These are phyloP conservation scores for Pouteria campechiana DNA, from an alignment of 179 eudicot genomes.

Conservation along the genomic window DNA sequence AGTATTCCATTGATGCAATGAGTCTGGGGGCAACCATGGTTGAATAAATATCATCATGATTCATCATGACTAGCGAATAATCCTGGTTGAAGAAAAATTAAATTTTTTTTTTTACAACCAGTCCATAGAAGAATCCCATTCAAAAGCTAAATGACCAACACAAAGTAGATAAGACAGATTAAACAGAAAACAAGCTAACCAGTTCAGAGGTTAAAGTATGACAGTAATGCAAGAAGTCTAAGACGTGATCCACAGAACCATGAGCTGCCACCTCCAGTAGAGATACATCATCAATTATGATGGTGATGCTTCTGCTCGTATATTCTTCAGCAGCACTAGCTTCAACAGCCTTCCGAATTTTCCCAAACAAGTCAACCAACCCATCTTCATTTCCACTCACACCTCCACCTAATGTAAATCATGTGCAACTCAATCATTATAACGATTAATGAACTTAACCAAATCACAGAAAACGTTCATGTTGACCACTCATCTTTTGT, in stretches of 20 bases:
- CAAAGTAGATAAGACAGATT: background rate
- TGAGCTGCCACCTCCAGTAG: constrained; percentile 77
- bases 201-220: constrained; percentile 51
- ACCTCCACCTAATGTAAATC: constrained; percentile 24
- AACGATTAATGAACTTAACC: no score
- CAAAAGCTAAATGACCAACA: background rate
- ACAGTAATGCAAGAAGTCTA: constrained; percentile 78
- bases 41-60: constrained; percentile 66
- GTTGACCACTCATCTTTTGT: no score
- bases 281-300: constrained; percentile 75
- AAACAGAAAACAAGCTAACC: constrained; percentile 24
- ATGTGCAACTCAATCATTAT: no score
- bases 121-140: no score
- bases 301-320: constrained; percentile 26
- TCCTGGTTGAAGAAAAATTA: constrained; percentile 28
- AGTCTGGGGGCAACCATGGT: constrained; percentile 27
- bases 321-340: constrained; percentile 18
- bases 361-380: constrained; percentile 48
- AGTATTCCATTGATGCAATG: constrained; percentile 54
- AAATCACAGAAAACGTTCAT: no score
- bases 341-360: constrained; percentile 59
- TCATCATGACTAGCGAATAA: constrained; percentile 49
- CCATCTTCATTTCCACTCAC: constrained; percentile 20
- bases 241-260: constrained; percentile 53
- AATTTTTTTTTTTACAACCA: no score